Conservation (phyloP, 2,329 filamentous ascomycete species). For the Colletotrichum sp. region DNA sequence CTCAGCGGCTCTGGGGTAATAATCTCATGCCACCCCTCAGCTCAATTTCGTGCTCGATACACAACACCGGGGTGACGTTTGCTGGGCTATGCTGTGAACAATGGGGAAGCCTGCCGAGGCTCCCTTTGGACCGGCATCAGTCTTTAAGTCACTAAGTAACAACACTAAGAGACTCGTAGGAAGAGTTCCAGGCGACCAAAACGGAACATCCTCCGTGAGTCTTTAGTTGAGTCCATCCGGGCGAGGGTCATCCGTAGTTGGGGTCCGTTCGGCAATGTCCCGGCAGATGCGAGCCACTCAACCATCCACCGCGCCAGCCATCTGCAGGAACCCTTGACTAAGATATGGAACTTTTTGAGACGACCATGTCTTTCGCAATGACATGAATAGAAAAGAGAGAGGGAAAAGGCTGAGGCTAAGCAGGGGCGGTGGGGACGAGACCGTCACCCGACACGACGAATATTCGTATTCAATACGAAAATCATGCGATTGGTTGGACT, state of each 20-base stretch:
- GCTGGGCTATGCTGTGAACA: background rate
- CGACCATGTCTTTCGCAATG: background rate
- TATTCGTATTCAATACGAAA: slow-evolving; percentile 6
- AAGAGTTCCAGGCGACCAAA: background rate
- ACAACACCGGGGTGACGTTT: background rate
- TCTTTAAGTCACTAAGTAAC: background rate
- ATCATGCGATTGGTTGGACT: background rate
- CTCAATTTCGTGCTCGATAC: background rate
- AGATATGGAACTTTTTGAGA: background rate
- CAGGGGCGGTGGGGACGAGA: background rate
- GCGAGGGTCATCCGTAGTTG: background rate
- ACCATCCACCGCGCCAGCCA: background rate
- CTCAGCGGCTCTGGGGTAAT: background rate
- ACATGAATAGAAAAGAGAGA: background rate
- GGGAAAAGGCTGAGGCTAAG: background rate
- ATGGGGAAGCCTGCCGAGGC: background rate
- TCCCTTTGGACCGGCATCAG: background rate
- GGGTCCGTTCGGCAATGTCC: background rate
- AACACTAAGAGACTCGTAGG: background rate
- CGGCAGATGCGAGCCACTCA: background rate
- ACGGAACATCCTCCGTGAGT: background rate
- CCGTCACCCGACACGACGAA: background rate
- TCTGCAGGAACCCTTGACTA: background rate
- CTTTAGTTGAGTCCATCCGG: background rate
- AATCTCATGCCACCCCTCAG: background rate